Evolutionary conservation across 1,284 basidiomycete genomes (phyloP).

Genomic region (Waitea zeae): DNA sequence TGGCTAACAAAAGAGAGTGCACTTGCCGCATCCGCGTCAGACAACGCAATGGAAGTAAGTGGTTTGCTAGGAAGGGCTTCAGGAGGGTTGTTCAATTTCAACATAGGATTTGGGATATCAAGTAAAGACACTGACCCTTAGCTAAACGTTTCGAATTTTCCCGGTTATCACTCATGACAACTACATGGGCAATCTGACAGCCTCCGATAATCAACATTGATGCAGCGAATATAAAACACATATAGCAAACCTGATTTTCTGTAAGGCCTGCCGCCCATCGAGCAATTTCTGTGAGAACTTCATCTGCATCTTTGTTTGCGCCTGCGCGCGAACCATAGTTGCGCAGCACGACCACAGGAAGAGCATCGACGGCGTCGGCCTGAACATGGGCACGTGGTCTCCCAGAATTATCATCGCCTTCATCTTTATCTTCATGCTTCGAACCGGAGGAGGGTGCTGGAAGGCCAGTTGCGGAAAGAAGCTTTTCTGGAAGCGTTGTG

Average conservation of each 20-base stretch:
- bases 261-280: slow-evolving; percentile 77
- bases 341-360: slow-evolving; percentile 77
- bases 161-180: slow-evolving; percentile 82
- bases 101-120: background rate
- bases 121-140: slow-evolving; percentile 49
- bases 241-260: too few relatives aligned
- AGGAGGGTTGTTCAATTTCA: background rate
- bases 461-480: background rate
- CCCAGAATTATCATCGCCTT: slow-evolving; percentile 12
- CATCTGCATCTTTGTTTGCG: slow-evolving; percentile 55
- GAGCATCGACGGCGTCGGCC: slow-evolving; percentile 31
- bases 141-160: slow-evolving; percentile 76
- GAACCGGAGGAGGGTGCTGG: background rate
- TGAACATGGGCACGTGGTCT: slow-evolving; percentile 21
- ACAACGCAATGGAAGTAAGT: slow-evolving; percentile 58
- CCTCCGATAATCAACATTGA: too few relatives aligned
- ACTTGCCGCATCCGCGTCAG: slow-evolving; percentile 73
- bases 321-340: slow-evolving; percentile 58
- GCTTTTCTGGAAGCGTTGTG: background rate
- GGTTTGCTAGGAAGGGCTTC: slow-evolving; percentile 78
- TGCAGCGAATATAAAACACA: too few relatives aligned
- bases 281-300: slow-evolving; percentile 59
- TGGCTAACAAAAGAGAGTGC: slow-evolving; percentile 70
- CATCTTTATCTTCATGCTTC: background rate
- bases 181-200: slow-evolving; percentile 79